These are phyloP conservation scores for Bondarzewia mesenterica DNA, from an alignment of 1,284 basidiomycete species.

Conservation along the genomic window DNA sequence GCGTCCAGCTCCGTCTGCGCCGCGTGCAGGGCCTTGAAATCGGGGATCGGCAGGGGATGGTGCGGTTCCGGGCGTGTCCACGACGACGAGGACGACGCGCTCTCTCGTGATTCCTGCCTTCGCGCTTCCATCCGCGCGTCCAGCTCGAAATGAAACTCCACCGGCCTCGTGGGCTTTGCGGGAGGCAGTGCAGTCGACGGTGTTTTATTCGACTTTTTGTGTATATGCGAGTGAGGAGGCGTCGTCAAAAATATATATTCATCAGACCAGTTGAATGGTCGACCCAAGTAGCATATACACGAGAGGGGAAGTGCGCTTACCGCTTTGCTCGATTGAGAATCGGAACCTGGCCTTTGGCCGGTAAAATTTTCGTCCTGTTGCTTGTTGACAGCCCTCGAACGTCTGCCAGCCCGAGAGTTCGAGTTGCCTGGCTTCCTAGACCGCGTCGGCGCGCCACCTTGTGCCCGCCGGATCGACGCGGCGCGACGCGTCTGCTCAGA, in stretches of 20 bases:
- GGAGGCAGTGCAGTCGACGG: conserved; percentile 22
- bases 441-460: not conserved
- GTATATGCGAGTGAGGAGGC: no score
- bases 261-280: not conserved
- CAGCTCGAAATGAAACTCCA: conserved; percentile 41
- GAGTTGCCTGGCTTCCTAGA: not conserved
- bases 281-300: no score
- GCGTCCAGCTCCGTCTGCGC: conserved; percentile 34
- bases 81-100: conserved; percentile 15
- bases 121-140: conserved; percentile 35
- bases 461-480: not conserved
- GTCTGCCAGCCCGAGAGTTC: not conserved
- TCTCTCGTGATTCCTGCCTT: conserved; percentile 17
- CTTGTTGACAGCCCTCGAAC: not conserved
- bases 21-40: conserved; percentile 47
- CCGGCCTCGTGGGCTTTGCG: conserved; percentile 37
- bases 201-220: no score
- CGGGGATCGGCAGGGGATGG: conserved; percentile 31
- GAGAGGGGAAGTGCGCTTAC: not conserved
- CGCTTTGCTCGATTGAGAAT: not conserved
- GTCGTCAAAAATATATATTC: not conserved
- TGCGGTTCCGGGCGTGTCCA: conserved; percentile 16
- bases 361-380: not conserved
- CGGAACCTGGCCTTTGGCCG: not conserved
- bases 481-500: not conserved